Evolutionary conservation across 306 rosid genomes (phyloP).

Genomic region (Quillaja saponaria): DNA sequence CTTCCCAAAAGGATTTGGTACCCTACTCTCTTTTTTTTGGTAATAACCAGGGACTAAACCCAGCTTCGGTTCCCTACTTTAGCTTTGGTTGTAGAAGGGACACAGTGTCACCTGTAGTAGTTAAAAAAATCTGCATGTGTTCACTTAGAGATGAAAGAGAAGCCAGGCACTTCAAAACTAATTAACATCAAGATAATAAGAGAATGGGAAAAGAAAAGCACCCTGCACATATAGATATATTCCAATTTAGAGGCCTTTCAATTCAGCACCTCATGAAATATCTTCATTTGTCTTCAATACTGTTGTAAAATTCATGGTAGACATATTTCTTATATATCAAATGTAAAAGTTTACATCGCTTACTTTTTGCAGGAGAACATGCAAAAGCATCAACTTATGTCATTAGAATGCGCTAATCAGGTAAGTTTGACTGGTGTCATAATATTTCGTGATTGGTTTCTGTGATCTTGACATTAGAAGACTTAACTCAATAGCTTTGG

Average conservation of each 20-base stretch:
- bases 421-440: constrained; percentile 36
- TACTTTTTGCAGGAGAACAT: constrained; percentile 56
- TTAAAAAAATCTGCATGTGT: too few relatives aligned
- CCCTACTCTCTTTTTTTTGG: too few relatives aligned
- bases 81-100: background rate
- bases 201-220: background rate
- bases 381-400: constrained; percentile 71
- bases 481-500: constrained; percentile 12
- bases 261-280: background rate
- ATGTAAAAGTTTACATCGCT: too few relatives aligned
- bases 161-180: background rate
- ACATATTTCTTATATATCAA: too few relatives aligned
- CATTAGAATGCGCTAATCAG: constrained; percentile 78
- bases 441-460: background rate
- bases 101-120: too few relatives aligned
- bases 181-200: background rate
- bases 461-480: background rate
- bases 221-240: background rate
- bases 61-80: too few relatives aligned
- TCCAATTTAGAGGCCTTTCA: background rate
- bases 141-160: background rate
- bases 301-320: too few relatives aligned
- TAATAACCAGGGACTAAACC: too few relatives aligned
- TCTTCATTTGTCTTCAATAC: too few relatives aligned
- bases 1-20: too few relatives aligned